Evolutionary conservation across 768 basidiomycete genomes (phyloP), one percentile per base, ranked within the genome.

Genomic region (Jaapia argillacea): DNA sequence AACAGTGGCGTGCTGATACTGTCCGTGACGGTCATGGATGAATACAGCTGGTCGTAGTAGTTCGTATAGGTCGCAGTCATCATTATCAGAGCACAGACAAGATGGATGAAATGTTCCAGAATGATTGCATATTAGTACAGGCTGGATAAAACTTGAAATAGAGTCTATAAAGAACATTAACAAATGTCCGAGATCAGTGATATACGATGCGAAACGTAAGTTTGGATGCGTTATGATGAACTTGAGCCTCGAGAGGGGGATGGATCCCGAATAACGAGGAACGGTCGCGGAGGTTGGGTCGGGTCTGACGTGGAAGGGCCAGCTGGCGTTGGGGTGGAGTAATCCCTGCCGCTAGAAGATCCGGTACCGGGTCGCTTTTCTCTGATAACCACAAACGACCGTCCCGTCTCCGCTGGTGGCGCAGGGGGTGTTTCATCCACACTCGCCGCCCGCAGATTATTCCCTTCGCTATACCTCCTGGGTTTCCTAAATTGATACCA

Each of bases 401-500:
- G 58, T 3, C 58, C 57, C 5, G 54, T n/a, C 24, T 51, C 53
- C 6, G 45, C 26, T 2, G 50, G 41, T 16, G 55, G 28, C 4
- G 24, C 36, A 16, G 47, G 28, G 16, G 28, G 10, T 10, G 10
- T 33, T 16, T 33, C 28, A 33, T 33, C 28, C 16, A 33, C n/a
- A n/a, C n/a, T n/a, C n/a, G n/a, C n/a, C n/a, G n/a, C 10, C 28
- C 16, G 28, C 28, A 33, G 60, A 45, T 61, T 62, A 21, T 69
- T 68, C 36, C 76, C 75, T 46, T 71, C 78, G 51, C 79, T 81
- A 47, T 79, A 72, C 25, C 73, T 70, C 40, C 82, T 70, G 54
- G 66, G 68, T 46, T 77, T 70, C 26, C 77, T 67, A 18, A 83
- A 56, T 42, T 75, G 74, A 54, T 76, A 84, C 83, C 83, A 86